Evolutionary conservation across 73 alveolate species (phyloP), one percentile per base, ranked within the genome.

Genomic region (Paramecium biaurelia): DNA sequence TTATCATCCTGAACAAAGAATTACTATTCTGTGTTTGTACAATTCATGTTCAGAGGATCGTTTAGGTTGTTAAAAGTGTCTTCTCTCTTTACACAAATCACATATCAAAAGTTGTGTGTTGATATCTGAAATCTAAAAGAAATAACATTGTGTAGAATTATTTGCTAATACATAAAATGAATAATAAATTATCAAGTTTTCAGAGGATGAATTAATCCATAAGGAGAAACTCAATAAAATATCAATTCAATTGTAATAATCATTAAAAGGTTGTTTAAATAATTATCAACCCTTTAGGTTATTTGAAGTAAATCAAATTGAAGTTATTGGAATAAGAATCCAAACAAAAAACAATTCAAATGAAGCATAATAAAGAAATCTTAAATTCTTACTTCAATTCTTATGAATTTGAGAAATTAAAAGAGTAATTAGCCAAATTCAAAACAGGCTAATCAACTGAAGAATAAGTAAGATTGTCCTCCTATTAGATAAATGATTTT

Each of bases 51-150:
- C 53, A 34, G 38, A 72, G 26, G 58, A 72, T 72, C 47, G 90
- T 23, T 21, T 79, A 9, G 90, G 90, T 15, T 79, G 90, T 23
- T 41, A 79, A 35, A 79, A 79, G 47, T 79, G 90, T 42, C 49
- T 79, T 4, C 24, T 79, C 18, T 38, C 34, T 5, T 28, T 20
- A 15, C 90, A 79, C 24, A 26, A 45, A 7, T 24, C 70, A 0
- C 90, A 79, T 42, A 41, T 79, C 47, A 79, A 79, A 21, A 30
- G 63, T 45, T 79, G 90, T 79, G 74, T 47, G 30, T 45, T 79
- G 12, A 38, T 79, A 20, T 38, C 45, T 10, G 90, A 79, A n/a
- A 7, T 79, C 37, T 21, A 8, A 26, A 79, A 79, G 56, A 79
- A 45, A 30, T 23, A 72, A 72, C 0, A 21, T 45, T 23, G 90